Conservation (phyloP, 2,329 filamentous ascomycete species). For the Laburnicola sp. region DNA sequence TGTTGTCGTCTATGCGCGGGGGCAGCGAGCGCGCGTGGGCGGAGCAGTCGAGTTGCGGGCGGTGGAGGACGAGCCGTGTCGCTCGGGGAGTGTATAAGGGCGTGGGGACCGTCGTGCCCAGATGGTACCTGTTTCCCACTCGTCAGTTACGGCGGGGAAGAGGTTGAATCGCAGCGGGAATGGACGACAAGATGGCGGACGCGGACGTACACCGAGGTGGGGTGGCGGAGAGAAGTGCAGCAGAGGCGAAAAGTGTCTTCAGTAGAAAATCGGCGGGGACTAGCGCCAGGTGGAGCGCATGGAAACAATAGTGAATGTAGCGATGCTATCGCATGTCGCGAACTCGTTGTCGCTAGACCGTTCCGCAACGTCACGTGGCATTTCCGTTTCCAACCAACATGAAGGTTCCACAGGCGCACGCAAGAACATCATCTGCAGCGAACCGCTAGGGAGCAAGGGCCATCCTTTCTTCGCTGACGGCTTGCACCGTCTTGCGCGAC, state of each 20-base stretch:
- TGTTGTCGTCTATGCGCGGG: conserved; percentile 6
- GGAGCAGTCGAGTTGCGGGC: conserved; percentile 9
- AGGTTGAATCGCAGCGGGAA: conserved; percentile 23
- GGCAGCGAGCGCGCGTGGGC: conserved; percentile 18
- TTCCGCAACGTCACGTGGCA: conserved; percentile 24
- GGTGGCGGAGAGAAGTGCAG: conserved; percentile 25
- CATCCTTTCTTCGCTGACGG: too few relatives aligned
- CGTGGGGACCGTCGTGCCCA: conserved; percentile 17
- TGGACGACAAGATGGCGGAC: conserved; percentile 26
- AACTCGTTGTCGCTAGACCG: conserved; percentile 16
- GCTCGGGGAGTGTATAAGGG: conserved; percentile 1
- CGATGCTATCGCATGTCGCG: conserved; percentile 31
- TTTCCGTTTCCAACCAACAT: neutral
- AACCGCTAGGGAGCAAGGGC: too few relatives aligned
- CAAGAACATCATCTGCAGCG: too few relatives aligned
- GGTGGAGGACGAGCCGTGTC: neutral
- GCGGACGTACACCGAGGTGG: conserved; percentile 34
- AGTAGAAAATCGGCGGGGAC: conserved; percentile 25
- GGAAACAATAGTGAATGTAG: conserved; percentile 46
- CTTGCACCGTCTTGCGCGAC: conserved; percentile 6
- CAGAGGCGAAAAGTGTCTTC: conserved; percentile 38
- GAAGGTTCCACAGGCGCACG: too few relatives aligned
- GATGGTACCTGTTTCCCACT: conserved; percentile 22
- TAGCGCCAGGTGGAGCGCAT: conserved; percentile 34
- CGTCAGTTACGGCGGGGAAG: conserved; percentile 28